Percentiles rank a stretch among this genome's conserved stretches.
phyloP scores from a whole-genome alignment of 2,329 filamentous ascomycete species.

The Atkinsonella texensis region DNA sequence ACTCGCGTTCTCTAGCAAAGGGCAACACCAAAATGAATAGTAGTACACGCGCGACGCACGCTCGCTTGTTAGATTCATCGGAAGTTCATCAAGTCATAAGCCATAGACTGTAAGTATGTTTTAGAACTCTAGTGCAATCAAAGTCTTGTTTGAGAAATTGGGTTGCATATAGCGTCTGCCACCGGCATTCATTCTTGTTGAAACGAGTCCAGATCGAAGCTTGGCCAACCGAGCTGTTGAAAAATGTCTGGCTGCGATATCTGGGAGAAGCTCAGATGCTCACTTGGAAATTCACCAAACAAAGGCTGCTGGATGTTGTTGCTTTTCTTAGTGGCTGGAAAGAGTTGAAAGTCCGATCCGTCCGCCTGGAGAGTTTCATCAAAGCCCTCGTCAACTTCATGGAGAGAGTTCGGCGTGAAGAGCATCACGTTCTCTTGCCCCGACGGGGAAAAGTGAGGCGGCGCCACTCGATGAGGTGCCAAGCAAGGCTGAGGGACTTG shows the following conservation, averaged over 20 bases:
- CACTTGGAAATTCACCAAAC: slow-evolving; percentile 39
- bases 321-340: slow-evolving; percentile 31
- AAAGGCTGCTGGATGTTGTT: slow-evolving; percentile 32
- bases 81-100: slow-evolving; percentile 1
- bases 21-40: background rate
- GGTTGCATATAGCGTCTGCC: background rate
- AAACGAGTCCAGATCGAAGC: slow-evolving; percentile 10
- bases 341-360: slow-evolving; percentile 54
- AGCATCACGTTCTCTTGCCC: slow-evolving; percentile 59
- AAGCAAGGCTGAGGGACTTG: slow-evolving; percentile 15
- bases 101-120: background rate
- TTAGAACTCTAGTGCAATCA: background rate
- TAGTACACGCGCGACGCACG: background rate
- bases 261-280: slow-evolving; percentile 40
- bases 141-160: background rate
- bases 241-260: slow-evolving; percentile 39
- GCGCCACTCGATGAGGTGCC: slow-evolving; percentile 10
- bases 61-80: background rate
- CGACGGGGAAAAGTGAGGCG: slow-evolving; percentile 53
- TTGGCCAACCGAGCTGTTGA: slow-evolving; percentile 30
- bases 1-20: background rate
- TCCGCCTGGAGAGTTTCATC: slow-evolving; percentile 38
- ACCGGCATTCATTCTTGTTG: background rate
- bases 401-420: slow-evolving; percentile 51
- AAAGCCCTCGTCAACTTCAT: slow-evolving; percentile 54